Evolutionary conservation across 176 grass and related monocot genomes (phyloP), one percentile per base, ranked within the genome.

Genomic region (Cymbopogon citratus): DNA sequence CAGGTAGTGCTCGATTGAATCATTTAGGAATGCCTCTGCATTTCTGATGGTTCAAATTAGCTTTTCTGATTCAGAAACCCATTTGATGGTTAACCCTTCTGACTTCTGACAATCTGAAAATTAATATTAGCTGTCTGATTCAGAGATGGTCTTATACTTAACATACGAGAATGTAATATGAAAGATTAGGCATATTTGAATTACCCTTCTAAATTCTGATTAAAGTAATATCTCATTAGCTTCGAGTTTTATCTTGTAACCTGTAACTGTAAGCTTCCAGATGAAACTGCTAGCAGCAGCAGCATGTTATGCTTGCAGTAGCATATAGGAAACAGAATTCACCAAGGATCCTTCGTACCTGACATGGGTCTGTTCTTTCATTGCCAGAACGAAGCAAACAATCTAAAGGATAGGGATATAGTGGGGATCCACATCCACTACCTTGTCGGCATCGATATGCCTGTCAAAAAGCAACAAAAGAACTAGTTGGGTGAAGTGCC

Each of bases 1-100:
- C n/a, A n/a, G n/a, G n/a, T n/a, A n/a, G n/a, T n/a, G n/a, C n/a
- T n/a, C n/a, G n/a, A 72, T 25, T 45, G 15, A 40, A 21, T 4
- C 35, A 40, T 40, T 69, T 43, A 28, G 51, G 18, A n/a, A 57
- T 38, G 29, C 77, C 67, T 69, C 12, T 68, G 21, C 16, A 25
- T 14, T 66, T 80, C 31, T 70, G 48, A 38, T 80, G 33, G 46
- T 80, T 81, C 16, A 59, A 24, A 70, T 52, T 80, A 51, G 63
- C 19, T 6, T 6, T 67, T 51, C 13, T 57, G 9, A 51, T 59
- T 70, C 15, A 70, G 23, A 71, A 9, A 81, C 23, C 51, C 45
- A 10, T 69, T 14, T 33, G 45, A 70, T 41, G 48, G 34, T 38
- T 70, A 70, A 39, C 78, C 41, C 12, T 13, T 14, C 35, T 70